Conservation (phyloP, 345 rosid genomes). For the Cochlearia excelsa region DNA sequence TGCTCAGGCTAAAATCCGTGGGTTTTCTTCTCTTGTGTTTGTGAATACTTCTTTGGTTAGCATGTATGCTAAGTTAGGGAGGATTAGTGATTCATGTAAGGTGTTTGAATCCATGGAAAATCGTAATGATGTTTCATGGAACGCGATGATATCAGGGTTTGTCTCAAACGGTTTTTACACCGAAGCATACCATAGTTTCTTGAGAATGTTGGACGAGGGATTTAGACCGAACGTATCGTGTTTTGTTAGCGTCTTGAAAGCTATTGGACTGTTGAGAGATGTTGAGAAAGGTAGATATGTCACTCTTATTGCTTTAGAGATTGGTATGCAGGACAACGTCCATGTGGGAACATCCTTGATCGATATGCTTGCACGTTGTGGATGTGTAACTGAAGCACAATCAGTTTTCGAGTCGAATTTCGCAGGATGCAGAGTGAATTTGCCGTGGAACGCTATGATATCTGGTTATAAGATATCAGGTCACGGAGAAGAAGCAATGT, state of each 20-base stretch:
- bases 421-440: constrained; percentile 19
- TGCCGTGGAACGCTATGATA: constrained; percentile 51
- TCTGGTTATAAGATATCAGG: constrained; percentile 37
- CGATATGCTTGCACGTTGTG: constrained; percentile 47
- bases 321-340: constrained; percentile 36
- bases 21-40: constrained; percentile 34
- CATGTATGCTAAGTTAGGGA: constrained; percentile 48
- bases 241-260: constrained; percentile 40
- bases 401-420: constrained; percentile 35
- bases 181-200: constrained; percentile 41
- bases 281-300: constrained; percentile 36
- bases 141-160: constrained; percentile 47
- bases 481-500: constrained; percentile 34
- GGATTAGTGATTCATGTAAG: constrained; percentile 34
- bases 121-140: constrained; percentile 44
- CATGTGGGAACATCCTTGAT: constrained; percentile 46
- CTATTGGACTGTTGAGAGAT: constrained; percentile 40
- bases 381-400: constrained; percentile 35
- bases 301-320: constrained; percentile 27
- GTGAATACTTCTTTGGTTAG: constrained; percentile 43
- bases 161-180: constrained; percentile 38
- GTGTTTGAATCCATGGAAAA: constrained; percentile 38
- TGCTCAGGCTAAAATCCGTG: constrained; percentile 38
- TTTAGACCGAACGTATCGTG: constrained; percentile 33
- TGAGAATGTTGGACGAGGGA: constrained; percentile 34